Base-by-base conservation (phyloP, 805 yeast genomes). In the Suhomyces vadensis region DNA sequence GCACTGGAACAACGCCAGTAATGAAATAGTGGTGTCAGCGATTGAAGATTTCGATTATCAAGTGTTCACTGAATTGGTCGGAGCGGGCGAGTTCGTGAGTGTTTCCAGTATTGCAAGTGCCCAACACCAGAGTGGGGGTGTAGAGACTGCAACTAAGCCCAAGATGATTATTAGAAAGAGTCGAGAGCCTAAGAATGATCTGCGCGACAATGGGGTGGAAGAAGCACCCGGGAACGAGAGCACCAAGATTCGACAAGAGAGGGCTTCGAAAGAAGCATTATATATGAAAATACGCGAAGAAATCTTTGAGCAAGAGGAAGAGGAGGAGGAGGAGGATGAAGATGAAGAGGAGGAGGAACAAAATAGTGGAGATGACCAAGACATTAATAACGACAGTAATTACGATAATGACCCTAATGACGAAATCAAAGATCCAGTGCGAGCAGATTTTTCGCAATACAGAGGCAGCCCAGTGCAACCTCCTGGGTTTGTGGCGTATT, bases 221-320 rank as follows among this genome's bases (percentile, higher is more conserved):
- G 31, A 27, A 27, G 16, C 6, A 6, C 10, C 24, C 7, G 37
- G 20, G 24, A 19, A 11, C 10, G 24, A 33, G 24, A n/a, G n/a
- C 13, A 22, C 59, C 6, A 69, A 55, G 31, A 58, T 68, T 6
- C 73, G 67, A 42, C 50, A 54, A 5, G 70, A 65, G 33, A 55
- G 71, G 25, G 63, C 71, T 6, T 59, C 71, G 3, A 71, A 71
- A 46, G 79, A 75, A 50, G 71, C 66, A 31, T 53, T 64, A 26
- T 78, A 78, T 50, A 67, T 64, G 47, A 58, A 59, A 39, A 64
- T 71, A 8, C 53, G 76, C 46, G 65, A 73, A 21, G 55, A 71
- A 36, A 73, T 72, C 17, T 71, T 72, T 47, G 42, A 49, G 11
- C 44, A 45, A n/a, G 50, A 42, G 8, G 49, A 48, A 4, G 54